These are phyloP conservation scores for Inga oerstediana DNA, from an alignment of 306 rosid genomes.

Conservation along the genomic window DNA sequence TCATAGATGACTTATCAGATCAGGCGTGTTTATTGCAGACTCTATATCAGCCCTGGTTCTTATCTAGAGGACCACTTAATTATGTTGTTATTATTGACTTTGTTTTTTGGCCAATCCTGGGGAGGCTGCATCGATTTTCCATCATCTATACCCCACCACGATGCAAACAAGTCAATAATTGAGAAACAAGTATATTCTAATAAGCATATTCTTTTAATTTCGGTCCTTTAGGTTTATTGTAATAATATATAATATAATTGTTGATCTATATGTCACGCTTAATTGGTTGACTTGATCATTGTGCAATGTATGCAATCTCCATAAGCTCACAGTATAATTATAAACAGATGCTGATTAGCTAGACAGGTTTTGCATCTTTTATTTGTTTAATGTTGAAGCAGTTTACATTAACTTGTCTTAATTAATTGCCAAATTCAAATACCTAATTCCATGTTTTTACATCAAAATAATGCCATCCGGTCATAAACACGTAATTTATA, in stretches of 20 bases:
- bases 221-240: not conserved
- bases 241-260: not conserved
- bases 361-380: not conserved
- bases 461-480: too few species aligned
- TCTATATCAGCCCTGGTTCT: not conserved
- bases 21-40: not conserved
- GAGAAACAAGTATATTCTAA: not conserved
- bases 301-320: not conserved
- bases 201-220: not conserved
- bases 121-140: not conserved
- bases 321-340: not conserved
- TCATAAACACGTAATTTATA: too few species aligned
- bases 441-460: not conserved
- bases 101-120: too few species aligned
- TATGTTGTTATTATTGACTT: not conserved
- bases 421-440: not conserved
- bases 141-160: not conserved
- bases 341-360: not conserved
- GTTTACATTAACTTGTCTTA: not conserved
- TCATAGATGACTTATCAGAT: not conserved
- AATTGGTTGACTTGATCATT: not conserved
- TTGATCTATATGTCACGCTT: not conserved
- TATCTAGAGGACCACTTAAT: not conserved
- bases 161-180: slow-evolving; percentile 12
- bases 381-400: not conserved